A percentile compares a stretch with the other conserved stretches of the same genome.
These are phyloP conservation scores for Candida ovalis DNA, from an alignment of 805 yeast genomes.

Conservation along the genomic window DNA sequence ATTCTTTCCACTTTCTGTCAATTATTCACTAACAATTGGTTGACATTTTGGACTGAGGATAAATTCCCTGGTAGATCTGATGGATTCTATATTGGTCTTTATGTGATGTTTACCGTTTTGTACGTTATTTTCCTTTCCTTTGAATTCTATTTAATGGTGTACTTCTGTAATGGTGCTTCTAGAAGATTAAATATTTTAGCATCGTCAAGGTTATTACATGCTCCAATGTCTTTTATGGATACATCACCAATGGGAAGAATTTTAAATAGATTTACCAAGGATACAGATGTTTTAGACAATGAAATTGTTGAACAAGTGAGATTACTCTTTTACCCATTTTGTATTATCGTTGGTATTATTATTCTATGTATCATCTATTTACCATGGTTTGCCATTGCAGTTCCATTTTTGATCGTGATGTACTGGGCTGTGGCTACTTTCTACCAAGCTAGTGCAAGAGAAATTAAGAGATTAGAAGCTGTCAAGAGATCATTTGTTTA, in stretches of 20 bases:
- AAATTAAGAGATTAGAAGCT: conserved; percentile 72
- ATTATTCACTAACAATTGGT: conserved; percentile 68
- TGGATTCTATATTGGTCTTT: conserved; percentile 68
- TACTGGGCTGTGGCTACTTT: conserved; percentile 47
- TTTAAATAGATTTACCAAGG: conserved; percentile 81
- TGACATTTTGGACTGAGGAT: conserved; percentile 71
- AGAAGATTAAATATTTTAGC: conserved; percentile 58
- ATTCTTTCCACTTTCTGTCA: conserved; percentile 44
- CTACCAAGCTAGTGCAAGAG: conserved; percentile 71
- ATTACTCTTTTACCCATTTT: conserved; percentile 49
- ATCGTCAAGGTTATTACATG: conserved; percentile 54
- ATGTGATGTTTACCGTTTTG: conserved; percentile 54
- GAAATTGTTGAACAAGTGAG: conserved; percentile 72
- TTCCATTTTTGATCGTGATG: conserved; percentile 47
- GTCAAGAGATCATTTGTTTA: conserved; percentile 66
- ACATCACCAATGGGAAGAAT: conserved; percentile 87
- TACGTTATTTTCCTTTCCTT: conserved; percentile 42
- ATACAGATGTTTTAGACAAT: conserved; percentile 78
- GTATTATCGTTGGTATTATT: conserved; percentile 31
- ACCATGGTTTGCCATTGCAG: conserved; percentile 62
- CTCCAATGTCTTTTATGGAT: conserved; percentile 82
- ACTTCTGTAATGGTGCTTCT: conserved; percentile 52
- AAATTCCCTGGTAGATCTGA: conserved; percentile 42
- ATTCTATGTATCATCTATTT: conserved; percentile 44
- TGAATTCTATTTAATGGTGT: conserved; percentile 45